Percentiles rank a stretch among this genome's conserved stretches.
Evolutionary conservation across 371 early-diverging fungal genomes (phyloP).

Genomic region (Mucor plumbeus): DNA sequence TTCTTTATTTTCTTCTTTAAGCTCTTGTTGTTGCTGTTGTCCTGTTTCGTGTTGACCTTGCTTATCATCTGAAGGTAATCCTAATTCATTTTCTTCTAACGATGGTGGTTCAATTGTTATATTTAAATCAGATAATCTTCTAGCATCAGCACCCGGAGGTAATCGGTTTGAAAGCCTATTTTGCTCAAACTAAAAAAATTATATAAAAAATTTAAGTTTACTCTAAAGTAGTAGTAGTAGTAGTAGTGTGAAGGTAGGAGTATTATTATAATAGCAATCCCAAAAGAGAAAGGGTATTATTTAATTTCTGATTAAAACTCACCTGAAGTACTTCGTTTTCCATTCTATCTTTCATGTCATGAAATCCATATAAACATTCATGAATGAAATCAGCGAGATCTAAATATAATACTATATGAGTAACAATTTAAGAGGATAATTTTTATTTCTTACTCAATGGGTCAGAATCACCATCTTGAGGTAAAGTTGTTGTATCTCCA

Average conservation of each 20-base stretch:
- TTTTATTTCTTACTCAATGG: slow-evolving; percentile 13
- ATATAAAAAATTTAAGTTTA: not conserved
- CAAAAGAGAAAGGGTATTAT: not conserved
- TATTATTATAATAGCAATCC: not conserved
- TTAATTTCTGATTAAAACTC: slow-evolving; percentile 5
- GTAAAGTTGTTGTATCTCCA: not conserved
- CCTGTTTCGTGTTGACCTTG: not conserved
- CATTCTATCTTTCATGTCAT: slow-evolving; percentile 48
- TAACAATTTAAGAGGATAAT: not conserved
- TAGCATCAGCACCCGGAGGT: slow-evolving; percentile 32
- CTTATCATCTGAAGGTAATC: too few relatives aligned
- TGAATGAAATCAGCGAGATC: slow-evolving; percentile 38
- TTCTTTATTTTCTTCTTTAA: not conserved
- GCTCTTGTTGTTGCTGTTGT: not conserved
- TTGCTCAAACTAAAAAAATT: slow-evolving; percentile 42
- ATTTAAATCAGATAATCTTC: slow-evolving; percentile 51
- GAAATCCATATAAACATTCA: slow-evolving; percentile 38
- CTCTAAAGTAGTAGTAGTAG: too few relatives aligned
- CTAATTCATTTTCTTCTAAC: slow-evolving; percentile 1
- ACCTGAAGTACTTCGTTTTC: slow-evolving; percentile 31
- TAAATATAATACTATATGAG: slow-evolving; percentile 1
- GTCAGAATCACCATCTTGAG: slow-evolving; percentile 12
- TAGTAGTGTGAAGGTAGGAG: too few relatives aligned
- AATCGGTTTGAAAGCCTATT: slow-evolving; percentile 33
- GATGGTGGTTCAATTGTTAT: slow-evolving; percentile 44